Evolutionary conservation across 1,139 yeast species (phyloP), one percentile per base, ranked within the genome.

Genomic region (Saccharomyces hybrid): DNA sequence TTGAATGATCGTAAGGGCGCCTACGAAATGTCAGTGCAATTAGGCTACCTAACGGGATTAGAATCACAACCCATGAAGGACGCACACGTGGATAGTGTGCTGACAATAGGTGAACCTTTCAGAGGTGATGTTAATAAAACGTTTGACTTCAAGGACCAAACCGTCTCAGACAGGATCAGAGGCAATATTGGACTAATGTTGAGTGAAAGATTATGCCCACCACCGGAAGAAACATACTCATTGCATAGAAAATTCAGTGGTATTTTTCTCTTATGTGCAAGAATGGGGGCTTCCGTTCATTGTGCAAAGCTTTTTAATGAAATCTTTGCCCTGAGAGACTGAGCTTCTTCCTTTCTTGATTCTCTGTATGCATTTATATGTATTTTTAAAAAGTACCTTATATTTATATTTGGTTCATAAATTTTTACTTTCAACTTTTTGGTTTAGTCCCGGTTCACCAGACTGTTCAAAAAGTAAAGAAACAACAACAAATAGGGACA

Each of bases 171-270:
- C 62, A 80, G 99, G 63, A 96, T 91, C 29, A 80, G 96, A 61
- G 84, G 80, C 1, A 89, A 90, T 63, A 88, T 93, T 62, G 83
- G 90, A 2, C 75, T 90, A 51, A 91, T 93, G 99, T 78, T 93
- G 61, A 81, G 84, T 59, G 96, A 95, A 71, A 81, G 99, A 62
- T 76, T 93, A 58, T 82, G 96, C 4, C 98, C 99, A 4, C 99
- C 99, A 4, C 99, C 99, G 2, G 98, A 93, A 68, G 99, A 93
- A 70, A 93, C 99, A 0, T 93, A 93, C 69, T 88, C 96, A 7
- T 76, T 95, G 63, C 99, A 93, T 70, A 79, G 99, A 65, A 93
- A 95, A 66, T 82, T 93, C 67, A 87, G 96, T 68, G 99, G 99
- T 8, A 96, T 95, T 1, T 95, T 88, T 66, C 76, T 93, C 60